Base-by-base conservation (phyloP, 1,284 basidiomycete genomes). In the Malassezia sp. region DNA sequence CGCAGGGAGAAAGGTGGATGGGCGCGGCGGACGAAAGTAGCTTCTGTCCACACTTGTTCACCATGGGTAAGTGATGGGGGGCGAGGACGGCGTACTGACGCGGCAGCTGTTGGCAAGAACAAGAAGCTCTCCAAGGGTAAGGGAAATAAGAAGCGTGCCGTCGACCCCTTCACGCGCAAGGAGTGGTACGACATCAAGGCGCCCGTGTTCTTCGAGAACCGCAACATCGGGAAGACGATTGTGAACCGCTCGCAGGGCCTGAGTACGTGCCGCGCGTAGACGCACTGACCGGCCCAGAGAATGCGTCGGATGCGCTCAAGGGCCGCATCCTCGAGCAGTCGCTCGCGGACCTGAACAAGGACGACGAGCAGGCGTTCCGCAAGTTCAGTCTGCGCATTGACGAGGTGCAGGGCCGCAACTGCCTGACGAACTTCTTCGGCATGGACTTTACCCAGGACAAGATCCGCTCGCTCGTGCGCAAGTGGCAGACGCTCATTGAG, bases 381-480 rank as follows among this genome's bases (percentile, higher is more conserved):
- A 97, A 99, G 81, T 91, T 99, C 76, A 88, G 89, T 77, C 81
- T 99, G 73, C 84, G 88, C 68, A 79, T 97, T 67, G 91, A 97
- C 73, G 91, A 96, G 71, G 80, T 99, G 60, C 84, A 95, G 77
- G 93, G 91, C 77, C 93, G 90, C 79, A 91, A 86, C 80, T 96
- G 90, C 79, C 80, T 97, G 49, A 96, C 93, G 74, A 95, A 91
- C 77, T 99, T 99, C 84, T 85, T 91, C 77, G 93, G 91, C 73
- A 97, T 99, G 93, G 87, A 93, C 78, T 96, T 99, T 78, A 97
- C 93, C 58, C 93, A 89, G 58, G 93, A 99, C 83, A 97, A 97
- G 78, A 83, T 97, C 62, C 89, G 93, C 59, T 97, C 93, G 49
- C 88, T 99, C 69, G 93, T 97, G 66, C 88, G 91, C 74, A 99